A percentile compares a stretch with the other conserved stretches of the same genome.
Conservation (phyloP, 371 early-diverging fungal species). For the Mucor mucedo region DNA sequence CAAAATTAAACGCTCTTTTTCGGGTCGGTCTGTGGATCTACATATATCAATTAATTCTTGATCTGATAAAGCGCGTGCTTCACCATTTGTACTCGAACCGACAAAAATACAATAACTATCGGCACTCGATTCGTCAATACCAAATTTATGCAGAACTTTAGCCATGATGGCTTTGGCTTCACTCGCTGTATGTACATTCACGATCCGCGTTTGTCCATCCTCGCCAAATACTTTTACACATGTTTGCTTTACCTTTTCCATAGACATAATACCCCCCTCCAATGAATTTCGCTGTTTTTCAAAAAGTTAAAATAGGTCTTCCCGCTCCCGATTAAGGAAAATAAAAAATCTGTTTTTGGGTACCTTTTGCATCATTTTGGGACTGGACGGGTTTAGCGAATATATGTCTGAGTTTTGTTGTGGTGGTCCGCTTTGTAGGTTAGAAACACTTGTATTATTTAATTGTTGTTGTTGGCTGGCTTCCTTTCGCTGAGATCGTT, state of each 20-base stretch:
- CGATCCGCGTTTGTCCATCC: conserved; percentile 69
- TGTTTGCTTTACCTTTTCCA: conserved; percentile 71
- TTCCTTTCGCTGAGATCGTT: conserved; percentile 33
- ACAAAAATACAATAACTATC: conserved; percentile 70
- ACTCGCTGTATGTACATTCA: conserved; percentile 62
- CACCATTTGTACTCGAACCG: conserved; percentile 65
- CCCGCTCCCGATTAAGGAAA: no score
- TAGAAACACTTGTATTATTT: conserved; percentile 11
- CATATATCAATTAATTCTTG: conserved; percentile 77
- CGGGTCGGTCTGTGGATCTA: conserved; percentile 66
- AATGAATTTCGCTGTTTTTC: conserved; percentile 40
- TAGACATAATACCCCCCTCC: conserved; percentile 66
- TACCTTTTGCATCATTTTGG: conserved; percentile 46
- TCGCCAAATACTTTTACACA: conserved; percentile 75
- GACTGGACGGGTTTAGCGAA: conserved; percentile 42
- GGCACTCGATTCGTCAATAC: conserved; percentile 61
- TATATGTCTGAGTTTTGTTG: conserved; percentile 29
- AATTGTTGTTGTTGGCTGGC: conserved; percentile 15
- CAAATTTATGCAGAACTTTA: conserved; percentile 71
- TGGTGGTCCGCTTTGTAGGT: conserved; percentile 10
- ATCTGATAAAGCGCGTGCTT: conserved; percentile 72
- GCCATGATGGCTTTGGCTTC: conserved; percentile 63
- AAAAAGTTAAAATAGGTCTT: no score
- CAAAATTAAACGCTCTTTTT: conserved; percentile 77
- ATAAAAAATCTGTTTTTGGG: no score